Percentiles rank a stretch among this genome's conserved stretches.
phyloP scores from a whole-genome alignment of 257 asterid genomes.

The Solanum lycopersicoides region DNA sequence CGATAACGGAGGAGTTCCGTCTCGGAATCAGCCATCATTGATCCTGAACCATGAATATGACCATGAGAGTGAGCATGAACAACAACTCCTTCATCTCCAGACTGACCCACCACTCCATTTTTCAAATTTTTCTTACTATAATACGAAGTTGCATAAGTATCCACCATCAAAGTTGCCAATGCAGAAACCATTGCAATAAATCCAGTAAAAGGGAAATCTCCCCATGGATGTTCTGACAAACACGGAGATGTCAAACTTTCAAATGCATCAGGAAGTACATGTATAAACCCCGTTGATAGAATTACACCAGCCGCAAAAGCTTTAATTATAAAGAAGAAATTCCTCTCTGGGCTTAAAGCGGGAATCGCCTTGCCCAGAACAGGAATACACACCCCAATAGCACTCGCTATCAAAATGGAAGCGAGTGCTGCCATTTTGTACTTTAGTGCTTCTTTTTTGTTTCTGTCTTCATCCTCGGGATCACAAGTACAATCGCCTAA shows the following conservation, averaged over 20 bases:
- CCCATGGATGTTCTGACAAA: constrained; percentile 7
- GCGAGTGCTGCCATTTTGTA: constrained; percentile 11
- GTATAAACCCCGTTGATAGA: constrained; percentile 12
- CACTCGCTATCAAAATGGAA: constrained; percentile 5
- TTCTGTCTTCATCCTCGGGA: background rate
- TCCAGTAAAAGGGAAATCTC: constrained; percentile 16
- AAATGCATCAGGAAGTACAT: constrained; percentile 14
- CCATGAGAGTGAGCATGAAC: constrained; percentile 8
- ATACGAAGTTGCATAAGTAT: constrained; percentile 10
- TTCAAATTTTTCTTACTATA: background rate
- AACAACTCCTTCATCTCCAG: background rate
- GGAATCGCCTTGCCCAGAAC: constrained; percentile 5
- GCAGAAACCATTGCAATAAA: constrained; percentile 18
- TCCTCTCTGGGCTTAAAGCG: constrained; percentile 5
- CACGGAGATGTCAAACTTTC: constrained; percentile 1
- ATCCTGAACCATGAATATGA: constrained; percentile 12
- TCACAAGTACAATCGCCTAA: background rate
- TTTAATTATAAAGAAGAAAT: constrained; percentile 9
- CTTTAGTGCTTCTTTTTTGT: constrained; percentile 2
- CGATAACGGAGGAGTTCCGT: constrained; percentile 5
- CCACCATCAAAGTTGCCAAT: constrained; percentile 11
- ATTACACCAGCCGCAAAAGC: constrained; percentile 21
- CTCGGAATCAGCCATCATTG: background rate
- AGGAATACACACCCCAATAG: constrained; percentile 15
- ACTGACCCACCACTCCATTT: background rate